Evolutionary conservation across 164 flowering plant species (phyloP), one percentile per base, ranked within the genome.

Genomic region (Stephania yunnanensis): DNA sequence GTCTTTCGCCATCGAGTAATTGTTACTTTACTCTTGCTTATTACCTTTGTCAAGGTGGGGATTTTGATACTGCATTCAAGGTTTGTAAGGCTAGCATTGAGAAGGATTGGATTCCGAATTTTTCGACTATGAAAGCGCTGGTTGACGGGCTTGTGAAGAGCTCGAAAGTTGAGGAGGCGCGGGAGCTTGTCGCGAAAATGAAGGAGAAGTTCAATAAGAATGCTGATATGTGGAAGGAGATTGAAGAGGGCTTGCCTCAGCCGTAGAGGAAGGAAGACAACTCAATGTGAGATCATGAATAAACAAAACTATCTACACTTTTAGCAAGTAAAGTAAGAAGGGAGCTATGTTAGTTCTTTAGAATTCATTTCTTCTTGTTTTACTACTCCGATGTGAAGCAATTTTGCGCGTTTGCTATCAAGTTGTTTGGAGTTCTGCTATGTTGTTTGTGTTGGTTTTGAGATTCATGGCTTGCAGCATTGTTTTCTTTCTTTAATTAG

Each of bases 61-160:
- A 95, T 77, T 89, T 86, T 53, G 91, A 86, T 64, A 61, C 83
- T 0, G 98, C 97, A 1, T 80, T 89, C 70, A 12, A 66, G 71
- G 3, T 89, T 10, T 85, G 85, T 64, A 87, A 82, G 82, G 87
- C 85, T 80, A 81, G 94, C 77, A 81, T 88, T 75, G 83, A 30
- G 65, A 90, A 87, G 79, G 83, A 79, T 29, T 92, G 97, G 97
- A 77, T 91, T 65, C 98, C 98, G 0, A 86, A 83, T 72, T 82
- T 89, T 65, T 6, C 87, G 4, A 87, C 88, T 25, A 91, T 91
- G 95, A 91, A 86, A 83, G 45, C 75, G 2, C 88, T 92, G 11
- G 92, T 92, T 15, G 81, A 87, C 64, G 98, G 98, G 72, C 90
- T 95, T 67, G 93, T 81, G 22, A 81, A 86, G 68, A 80, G 70